Conservation (phyloP, 768 basidiomycete species). For the Crassisporium funariophilum region DNA sequence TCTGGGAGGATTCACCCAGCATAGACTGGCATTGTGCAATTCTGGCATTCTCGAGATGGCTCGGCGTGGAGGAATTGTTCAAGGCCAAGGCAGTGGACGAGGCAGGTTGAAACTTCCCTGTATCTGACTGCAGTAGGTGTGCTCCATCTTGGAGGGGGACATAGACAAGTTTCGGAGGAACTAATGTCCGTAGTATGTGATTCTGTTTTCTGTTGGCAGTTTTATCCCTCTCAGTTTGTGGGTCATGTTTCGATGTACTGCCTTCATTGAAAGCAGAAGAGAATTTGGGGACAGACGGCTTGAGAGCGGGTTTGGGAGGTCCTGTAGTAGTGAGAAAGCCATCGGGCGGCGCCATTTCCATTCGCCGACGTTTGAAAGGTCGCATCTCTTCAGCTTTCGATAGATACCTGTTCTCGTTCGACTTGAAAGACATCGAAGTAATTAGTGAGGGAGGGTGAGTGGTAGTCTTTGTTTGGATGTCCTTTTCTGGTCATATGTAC, state of each 20-base stretch:
- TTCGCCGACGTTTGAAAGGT: slow-evolving; percentile 15
- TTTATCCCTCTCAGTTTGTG: background rate
- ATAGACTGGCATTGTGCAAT: too few species aligned
- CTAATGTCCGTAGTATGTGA: too few species aligned
- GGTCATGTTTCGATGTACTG: background rate
- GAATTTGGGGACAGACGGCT: slow-evolving; percentile 12
- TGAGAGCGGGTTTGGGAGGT: slow-evolving; percentile 6
- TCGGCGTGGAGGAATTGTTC: too few species aligned
- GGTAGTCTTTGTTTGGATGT: background rate
- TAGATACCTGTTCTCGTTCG: too few species aligned
- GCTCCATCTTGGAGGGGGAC: too few species aligned
- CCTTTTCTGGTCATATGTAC: background rate
- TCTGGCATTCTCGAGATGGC: too few species aligned
- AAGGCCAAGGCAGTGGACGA: too few species aligned
- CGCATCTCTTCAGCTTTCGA: too few species aligned
- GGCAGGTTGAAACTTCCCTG: too few species aligned
- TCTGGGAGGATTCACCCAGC: too few species aligned
- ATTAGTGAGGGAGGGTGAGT: background rate
- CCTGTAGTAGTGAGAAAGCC: slow-evolving; percentile 12
- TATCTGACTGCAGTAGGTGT: too few species aligned
- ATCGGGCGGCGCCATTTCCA: slow-evolving; percentile 13
- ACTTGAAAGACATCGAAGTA: background rate
- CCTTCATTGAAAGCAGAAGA: slow-evolving; percentile 11
- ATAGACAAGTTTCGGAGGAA: too few species aligned
- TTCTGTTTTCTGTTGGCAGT: background rate